Base-by-base conservation (phyloP, 768 basidiomycete species). In the Serendipita vermifera region DNA sequence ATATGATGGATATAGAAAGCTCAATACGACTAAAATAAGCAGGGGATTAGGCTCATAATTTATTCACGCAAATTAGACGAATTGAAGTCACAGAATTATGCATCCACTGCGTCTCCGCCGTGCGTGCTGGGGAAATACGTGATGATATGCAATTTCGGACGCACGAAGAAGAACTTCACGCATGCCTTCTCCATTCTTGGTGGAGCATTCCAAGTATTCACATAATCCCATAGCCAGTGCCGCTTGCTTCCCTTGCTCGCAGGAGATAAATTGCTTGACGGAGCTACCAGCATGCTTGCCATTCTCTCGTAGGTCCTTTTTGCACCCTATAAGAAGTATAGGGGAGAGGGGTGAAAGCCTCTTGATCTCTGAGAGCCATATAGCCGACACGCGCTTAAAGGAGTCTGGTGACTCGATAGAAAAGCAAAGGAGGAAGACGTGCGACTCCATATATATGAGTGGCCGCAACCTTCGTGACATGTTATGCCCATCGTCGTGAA, bases 171-270 rank as follows among this genome's bases (percentile, higher is more conserved):
- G 31, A 7, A 53, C 48, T n/a, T 17, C 48, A 7, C 7, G 7
- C 7, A 53, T 29, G n/a, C 48, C 48, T 7, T 33, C 48, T 7
- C 29, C 29, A n/a, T 17, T 53, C 48, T 26, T 53, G 7, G 48
- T 5, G 5, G 48, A 53, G n/a, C 48, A 53, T 26, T 53, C 48
- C 48, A 53, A 33, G 31, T 53, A 53, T 29, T n/a, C 29, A 11
- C n/a, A n/a, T n/a, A 29, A 17, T 26, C 48, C 48, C 20, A 26
- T 26, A 7, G 7, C 6, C 7, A n/a, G 24, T 22, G 48, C 48
- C 20, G 17, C 11, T 6, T 17, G 7, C 48, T 26, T 17, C 7
- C 48, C 48, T 7, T 53, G 9, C 31, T 27, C 48, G 6, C 17
- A n/a, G 26, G 15, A 5, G 39, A n/a, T n/a, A 7, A 24, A 20